Percentiles rank a stretch among this genome's conserved stretches.
These are phyloP conservation scores for Omphalea diandra DNA, from an alignment of 441 rosid genomes.

Conservation along the genomic window DNA sequence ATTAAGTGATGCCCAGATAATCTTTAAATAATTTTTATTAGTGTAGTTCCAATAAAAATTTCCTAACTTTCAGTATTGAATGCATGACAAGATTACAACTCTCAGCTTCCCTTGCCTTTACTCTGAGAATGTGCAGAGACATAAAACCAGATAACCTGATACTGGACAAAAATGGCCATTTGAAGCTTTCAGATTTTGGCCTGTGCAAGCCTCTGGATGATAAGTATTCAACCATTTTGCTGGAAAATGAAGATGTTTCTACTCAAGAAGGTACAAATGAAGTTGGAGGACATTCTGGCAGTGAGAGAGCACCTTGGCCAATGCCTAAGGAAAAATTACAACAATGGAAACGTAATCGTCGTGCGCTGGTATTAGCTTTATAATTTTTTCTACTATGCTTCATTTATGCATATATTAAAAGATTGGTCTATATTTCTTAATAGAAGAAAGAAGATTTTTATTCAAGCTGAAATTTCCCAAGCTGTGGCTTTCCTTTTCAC, in stretches of 20 bases:
- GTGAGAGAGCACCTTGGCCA: slow-evolving; percentile 64
- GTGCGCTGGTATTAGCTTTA: slow-evolving; percentile 66
- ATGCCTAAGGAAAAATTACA: slow-evolving; percentile 82
- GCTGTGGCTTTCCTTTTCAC: neutral
- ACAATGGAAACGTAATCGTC: slow-evolving; percentile 95
- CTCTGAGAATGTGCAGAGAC: slow-evolving; percentile 56
- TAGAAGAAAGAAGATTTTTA: neutral
- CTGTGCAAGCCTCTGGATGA: slow-evolving; percentile 92
- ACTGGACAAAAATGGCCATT: slow-evolving; percentile 85
- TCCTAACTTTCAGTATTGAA: neutral
- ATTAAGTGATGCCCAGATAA: slow-evolving; percentile 1
- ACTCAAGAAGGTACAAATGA: slow-evolving; percentile 48
- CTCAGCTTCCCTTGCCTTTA: slow-evolving; percentile 21
- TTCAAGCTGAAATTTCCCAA: neutral
- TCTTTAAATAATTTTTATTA: slow-evolving; percentile 9
- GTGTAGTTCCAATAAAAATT: neutral
- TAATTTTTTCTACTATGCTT: slow-evolving; percentile 13
- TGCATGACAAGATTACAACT: neutral
- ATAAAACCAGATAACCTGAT: slow-evolving; percentile 93
- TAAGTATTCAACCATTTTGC: slow-evolving; percentile 70
- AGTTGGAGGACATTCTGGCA: slow-evolving; percentile 42
- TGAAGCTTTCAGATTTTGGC: slow-evolving; percentile 99
- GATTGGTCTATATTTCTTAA: neutral
- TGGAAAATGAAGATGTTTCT: slow-evolving; percentile 63
- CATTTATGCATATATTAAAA: neutral